Evolutionary conservation across 805 yeast species (phyloP), one percentile per base, ranked within the genome.

Genomic region (Kodamaea kakaduensis): DNA sequence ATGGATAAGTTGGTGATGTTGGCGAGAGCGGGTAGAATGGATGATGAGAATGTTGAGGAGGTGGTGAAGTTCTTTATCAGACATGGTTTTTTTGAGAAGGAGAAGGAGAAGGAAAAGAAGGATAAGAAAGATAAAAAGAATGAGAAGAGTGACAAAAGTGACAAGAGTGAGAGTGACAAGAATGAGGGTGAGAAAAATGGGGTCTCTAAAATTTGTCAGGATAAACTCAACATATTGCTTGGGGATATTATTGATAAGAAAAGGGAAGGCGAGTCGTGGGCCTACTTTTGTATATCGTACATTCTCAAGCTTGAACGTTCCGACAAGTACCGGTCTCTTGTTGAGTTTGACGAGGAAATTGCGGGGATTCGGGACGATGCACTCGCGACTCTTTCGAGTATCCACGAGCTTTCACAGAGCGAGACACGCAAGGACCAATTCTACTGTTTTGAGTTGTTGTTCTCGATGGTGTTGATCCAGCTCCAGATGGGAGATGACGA

Each of bases 401-500:
- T 64, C 19, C 48, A 50, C 18, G 56, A 52, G 13, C 37, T 50
- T 5, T 35, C 41, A 34, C 47, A 48, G 15, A 16, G 13, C 22
- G 55, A 59, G 41, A 51, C 59, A 17, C 54, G 61, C 38, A 56
- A 67, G 33, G 58, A 68, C 39, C 73, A 76, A 45, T 53, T 80
- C 42, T 62, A 64, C 39, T 82, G 87, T 27, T 81, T 90, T 50
- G 94, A 87, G 56, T 61, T 85, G 23, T 63, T 90, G 29, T 75
- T 84, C 38, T 81, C 96, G 0, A 76, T 84, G 73, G 81, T 81
- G 3, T 58, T 88, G 15, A 52, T 90, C 9, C 95, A 87, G 54
- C 67, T 89, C 21, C 88, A 80, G 51, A 64, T 78, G 36, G 94
- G 89, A 16, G 87, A 75, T 45, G 66, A 78, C 5, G 97, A 90